A percentile compares a stretch with the other conserved stretches of the same genome.
Conservation (phyloP, 2,329 filamentous ascomycete genomes). For the Fusarium virguliforme region DNA sequence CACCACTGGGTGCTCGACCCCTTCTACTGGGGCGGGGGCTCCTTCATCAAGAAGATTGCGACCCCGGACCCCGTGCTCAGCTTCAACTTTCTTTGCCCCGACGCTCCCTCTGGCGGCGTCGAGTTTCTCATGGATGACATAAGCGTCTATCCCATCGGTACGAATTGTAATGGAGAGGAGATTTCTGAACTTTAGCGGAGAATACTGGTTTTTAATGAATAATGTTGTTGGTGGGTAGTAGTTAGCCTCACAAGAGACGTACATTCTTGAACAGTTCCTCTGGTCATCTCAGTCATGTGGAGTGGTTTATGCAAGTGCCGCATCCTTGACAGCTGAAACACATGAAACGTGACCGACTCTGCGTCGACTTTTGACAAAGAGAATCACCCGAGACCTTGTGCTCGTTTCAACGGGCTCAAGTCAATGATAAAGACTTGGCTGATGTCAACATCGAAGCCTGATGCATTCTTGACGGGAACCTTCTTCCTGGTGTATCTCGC, state of each 20-base stretch:
- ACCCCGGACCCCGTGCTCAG: neutral
- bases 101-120: constrained; percentile 7
- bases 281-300: neutral
- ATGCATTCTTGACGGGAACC: too few species aligned
- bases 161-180: neutral
- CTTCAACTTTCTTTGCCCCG: constrained; percentile 11
- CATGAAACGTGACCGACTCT: constrained; percentile 11
- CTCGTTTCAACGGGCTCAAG: neutral
- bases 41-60: constrained; percentile 3
- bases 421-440: neutral
- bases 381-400: constrained; percentile 7
- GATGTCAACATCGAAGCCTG: constrained; percentile 11
- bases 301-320: constrained; percentile 3
- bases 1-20: constrained; percentile 11
- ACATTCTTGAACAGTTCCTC: neutral
- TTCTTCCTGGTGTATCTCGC: too few species aligned
- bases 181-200: neutral
- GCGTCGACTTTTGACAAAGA: neutral
- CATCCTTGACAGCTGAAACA: constrained; percentile 11
- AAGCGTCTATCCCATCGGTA: constrained; percentile 2
- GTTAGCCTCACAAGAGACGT: constrained; percentile 1
- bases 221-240: constrained; percentile 1
- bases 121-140: constrained; percentile 15
- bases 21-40: constrained; percentile 7
- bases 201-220: constrained; percentile 11